These are phyloP conservation scores for Chalciporus chontae DNA, from an alignment of 768 basidiomycete species.

Conservation along the genomic window DNA sequence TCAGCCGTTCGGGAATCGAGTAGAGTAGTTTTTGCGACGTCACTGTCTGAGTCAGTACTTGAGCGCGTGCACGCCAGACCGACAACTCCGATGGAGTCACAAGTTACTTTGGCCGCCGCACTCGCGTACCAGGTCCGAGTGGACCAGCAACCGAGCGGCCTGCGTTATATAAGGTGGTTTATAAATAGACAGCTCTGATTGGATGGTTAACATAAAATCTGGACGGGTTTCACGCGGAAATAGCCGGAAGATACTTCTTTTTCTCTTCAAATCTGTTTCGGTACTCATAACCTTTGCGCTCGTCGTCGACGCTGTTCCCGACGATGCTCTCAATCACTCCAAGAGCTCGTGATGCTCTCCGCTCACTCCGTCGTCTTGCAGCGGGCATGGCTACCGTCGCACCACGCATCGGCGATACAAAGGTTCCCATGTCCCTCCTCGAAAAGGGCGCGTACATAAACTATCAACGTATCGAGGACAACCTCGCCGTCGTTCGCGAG, in stretches of 20 bases:
- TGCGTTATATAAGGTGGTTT: no score
- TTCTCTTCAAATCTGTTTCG: constrained; percentile 20
- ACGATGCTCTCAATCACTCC: constrained; percentile 64
- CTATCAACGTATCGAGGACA: constrained; percentile 98
- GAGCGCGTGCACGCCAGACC: neutral
- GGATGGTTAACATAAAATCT: constrained; percentile 25
- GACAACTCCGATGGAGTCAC: neutral
- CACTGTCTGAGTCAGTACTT: no score
- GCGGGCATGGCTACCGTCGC: constrained; percentile 80
- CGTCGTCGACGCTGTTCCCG: constrained; percentile 29
- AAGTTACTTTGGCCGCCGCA: no score
- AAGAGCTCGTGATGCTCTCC: constrained; percentile 51
- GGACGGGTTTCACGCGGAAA: constrained; percentile 11
- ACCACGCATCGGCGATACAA: constrained; percentile 81
- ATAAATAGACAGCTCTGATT: constrained; percentile 22
- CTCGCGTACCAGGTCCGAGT: no score
- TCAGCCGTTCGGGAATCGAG: neutral
- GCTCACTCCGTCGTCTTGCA: constrained; percentile 49
- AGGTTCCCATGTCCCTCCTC: constrained; percentile 84
- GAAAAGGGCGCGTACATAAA: constrained; percentile 85
- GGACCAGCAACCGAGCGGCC: constrained; percentile 12
- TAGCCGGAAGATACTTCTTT: constrained; percentile 22
- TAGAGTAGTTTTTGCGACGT: no score
- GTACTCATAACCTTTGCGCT: neutral
- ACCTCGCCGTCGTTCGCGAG: constrained; percentile 81